phyloP scores from a whole-genome alignment of 1,284 basidiomycete species.

The Apiotrichum laibachii region DNA sequence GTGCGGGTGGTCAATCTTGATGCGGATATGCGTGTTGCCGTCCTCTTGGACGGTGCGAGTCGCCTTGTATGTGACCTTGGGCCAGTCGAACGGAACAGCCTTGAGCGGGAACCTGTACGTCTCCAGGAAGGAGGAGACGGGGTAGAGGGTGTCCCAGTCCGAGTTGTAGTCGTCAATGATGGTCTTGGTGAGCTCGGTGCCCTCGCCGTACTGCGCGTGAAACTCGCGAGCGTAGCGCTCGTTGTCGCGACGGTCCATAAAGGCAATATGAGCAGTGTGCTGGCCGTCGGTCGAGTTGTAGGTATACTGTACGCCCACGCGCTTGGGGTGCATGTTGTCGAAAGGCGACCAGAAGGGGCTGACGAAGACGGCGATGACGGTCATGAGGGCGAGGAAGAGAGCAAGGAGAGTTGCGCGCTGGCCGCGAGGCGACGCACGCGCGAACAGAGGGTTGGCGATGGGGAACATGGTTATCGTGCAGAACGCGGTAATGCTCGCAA shows the following conservation, averaged over 20 bases:
- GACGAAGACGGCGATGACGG: constrained; percentile 62
- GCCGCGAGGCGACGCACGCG: constrained; percentile 62
- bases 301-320: constrained; percentile 78
- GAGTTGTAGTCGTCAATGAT: constrained; percentile 44
- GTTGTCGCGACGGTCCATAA: constrained; percentile 59
- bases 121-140: constrained; percentile 61
- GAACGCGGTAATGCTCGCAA: constrained; percentile 69
- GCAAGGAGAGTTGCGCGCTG: constrained; percentile 56
- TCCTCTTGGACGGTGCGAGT: constrained; percentile 52
- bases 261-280: constrained; percentile 75
- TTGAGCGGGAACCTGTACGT: constrained; percentile 37
- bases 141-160: constrained; percentile 86
- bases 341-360: constrained; percentile 63
- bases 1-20: constrained; percentile 75
- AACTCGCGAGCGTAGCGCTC: constrained; percentile 63
- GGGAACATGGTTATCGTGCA: constrained; percentile 63
- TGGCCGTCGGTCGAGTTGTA: constrained; percentile 77
- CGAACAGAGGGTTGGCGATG: constrained; percentile 61
- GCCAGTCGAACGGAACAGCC: constrained; percentile 57
- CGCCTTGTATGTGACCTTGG: constrained; percentile 24
- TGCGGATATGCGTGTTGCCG: constrained; percentile 63
- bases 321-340: constrained; percentile 81
- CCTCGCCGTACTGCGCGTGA: constrained; percentile 58
- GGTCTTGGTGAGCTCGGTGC: constrained; percentile 26
- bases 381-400: constrained; percentile 55